Evolutionary conservation across 2,329 filamentous ascomycete species (phyloP), one percentile per base, ranked within the genome.

Genomic region (Cercospora sojina): DNA sequence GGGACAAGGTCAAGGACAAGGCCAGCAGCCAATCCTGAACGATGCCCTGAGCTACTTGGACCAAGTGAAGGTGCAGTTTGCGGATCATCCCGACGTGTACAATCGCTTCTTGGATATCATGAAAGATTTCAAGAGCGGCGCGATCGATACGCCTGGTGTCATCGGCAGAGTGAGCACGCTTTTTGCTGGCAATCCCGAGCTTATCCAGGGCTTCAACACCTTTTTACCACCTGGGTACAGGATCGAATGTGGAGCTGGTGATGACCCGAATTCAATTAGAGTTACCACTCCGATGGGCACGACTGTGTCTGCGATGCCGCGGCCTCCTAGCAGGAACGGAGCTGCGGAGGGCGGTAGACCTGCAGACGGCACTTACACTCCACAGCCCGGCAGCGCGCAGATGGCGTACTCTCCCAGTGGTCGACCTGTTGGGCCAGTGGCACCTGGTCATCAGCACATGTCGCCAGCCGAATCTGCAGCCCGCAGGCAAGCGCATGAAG

Each of bases 71-170:
- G 93, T 98, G 29, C 93, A 97, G 76, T 99, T 99, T 73, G 91
- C 93, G 67, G 94, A 98, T 70, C 93, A 97, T 72, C 93, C 95
- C 3, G 94, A 98, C 78, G 95, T 99, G 0, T 99, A 99, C 76
- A 98, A 98, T 75, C 86, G 91, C 41, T 98, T 99, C 74, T 82
- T 99, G 55, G 95, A 99, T 74, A 99, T 99, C 58, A 99, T 99
- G 95, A 99, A 99, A 77, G 95, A 99, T 74, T 99, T 99, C 79
- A 99, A 99, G 81, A 97, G 93, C 74, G 94, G 97, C 81, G 93
- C 93, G 3, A 99, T 99, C 74, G 95, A 99, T 77, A 99, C 95
- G 0, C 95, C 95, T 0, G 95, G 95, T 1, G 95, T 99, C 2
- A 99, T 99, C 72, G 96, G 96, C 74, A 89, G 95, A 58, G 95